Conservation (phyloP, 768 basidiomycete genomes). For the Rhizopogon vesiculosus region DNA sequence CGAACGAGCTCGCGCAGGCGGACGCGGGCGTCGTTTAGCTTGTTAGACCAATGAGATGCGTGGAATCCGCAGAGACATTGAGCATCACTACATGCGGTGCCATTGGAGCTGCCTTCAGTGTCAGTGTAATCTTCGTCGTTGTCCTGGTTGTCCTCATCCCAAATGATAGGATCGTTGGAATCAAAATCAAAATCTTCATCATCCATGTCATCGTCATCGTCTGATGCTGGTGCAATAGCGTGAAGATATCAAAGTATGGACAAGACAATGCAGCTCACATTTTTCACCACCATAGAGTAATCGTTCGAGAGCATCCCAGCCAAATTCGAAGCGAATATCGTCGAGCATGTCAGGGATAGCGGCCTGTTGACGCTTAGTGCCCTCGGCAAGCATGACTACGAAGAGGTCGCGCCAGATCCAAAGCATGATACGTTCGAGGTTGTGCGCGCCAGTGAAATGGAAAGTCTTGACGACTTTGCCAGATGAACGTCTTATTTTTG, state of each 20-base stretch:
- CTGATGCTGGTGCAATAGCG: slow-evolving; percentile 2
- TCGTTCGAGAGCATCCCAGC: slow-evolving; percentile 47
- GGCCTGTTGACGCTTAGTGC: slow-evolving; percentile 23
- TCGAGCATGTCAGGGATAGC: slow-evolving; percentile 48
- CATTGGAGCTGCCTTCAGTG: slow-evolving; percentile 9
- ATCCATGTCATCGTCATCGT: slow-evolving; percentile 11
- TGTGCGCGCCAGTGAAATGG: slow-evolving; percentile 40
- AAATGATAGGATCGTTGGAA: slow-evolving; percentile 23
- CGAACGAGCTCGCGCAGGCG: slow-evolving; percentile 42
- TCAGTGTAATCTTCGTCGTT: slow-evolving; percentile 18
- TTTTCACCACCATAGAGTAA: slow-evolving; percentile 50
- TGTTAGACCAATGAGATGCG: slow-evolving; percentile 48
- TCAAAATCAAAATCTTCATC: slow-evolving; percentile 25
- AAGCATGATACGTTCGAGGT: slow-evolving; percentile 40
- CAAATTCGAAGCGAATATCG: slow-evolving; percentile 50
- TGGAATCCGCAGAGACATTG: slow-evolving; percentile 30
- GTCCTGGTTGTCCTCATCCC: slow-evolving; percentile 25
- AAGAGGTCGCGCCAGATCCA: slow-evolving; percentile 75
- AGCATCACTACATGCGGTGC: slow-evolving; percentile 16
- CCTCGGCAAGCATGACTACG: slow-evolving; percentile 44
- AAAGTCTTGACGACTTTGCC: slow-evolving; percentile 47
- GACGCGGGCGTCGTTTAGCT: slow-evolving; percentile 34
- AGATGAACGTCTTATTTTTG: slow-evolving; percentile 39
- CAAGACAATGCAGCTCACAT: slow-evolving; percentile 23
- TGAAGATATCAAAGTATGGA: slow-evolving; percentile 1